Conservation (phyloP, 495 filamentous ascomycete species). For the Xylaria curta region DNA sequence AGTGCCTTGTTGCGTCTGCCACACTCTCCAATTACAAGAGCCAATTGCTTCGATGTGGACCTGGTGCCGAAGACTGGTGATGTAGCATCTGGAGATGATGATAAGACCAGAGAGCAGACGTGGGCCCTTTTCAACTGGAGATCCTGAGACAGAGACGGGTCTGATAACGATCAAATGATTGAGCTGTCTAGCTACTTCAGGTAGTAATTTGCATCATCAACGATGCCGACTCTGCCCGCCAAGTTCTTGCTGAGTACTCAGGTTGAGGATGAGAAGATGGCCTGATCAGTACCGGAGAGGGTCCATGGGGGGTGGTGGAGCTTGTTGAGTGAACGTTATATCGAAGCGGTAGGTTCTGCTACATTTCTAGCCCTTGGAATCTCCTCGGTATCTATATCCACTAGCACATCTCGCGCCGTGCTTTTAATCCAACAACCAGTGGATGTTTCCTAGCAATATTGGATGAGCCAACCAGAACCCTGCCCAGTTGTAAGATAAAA, state of each 20-base stretch:
- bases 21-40: slow-evolving; percentile 8
- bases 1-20: not conserved
- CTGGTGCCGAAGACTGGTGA: not conserved
- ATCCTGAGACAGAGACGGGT: not conserved
- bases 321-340: not conserved
- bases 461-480: not conserved
- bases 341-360: not conserved
- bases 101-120: not conserved
- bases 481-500: not conserved
- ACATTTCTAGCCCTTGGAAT: not conserved
- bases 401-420: not conserved
- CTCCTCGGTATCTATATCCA: not conserved
- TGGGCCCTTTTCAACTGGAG: not conserved
- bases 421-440: not conserved
- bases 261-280: not conserved
- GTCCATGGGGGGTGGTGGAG: not conserved
- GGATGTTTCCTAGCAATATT: not conserved
- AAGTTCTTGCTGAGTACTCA: not conserved
- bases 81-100: not conserved
- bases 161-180: not conserved
- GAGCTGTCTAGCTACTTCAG: slow-evolving; percentile 16
- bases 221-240: not conserved
- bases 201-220: not conserved
- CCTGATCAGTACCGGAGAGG: not conserved
- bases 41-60: slow-evolving; percentile 23